Evolutionary conservation across 192 early-diverging fungal species (phyloP).

Genomic region (Coemansia sp.): DNA sequence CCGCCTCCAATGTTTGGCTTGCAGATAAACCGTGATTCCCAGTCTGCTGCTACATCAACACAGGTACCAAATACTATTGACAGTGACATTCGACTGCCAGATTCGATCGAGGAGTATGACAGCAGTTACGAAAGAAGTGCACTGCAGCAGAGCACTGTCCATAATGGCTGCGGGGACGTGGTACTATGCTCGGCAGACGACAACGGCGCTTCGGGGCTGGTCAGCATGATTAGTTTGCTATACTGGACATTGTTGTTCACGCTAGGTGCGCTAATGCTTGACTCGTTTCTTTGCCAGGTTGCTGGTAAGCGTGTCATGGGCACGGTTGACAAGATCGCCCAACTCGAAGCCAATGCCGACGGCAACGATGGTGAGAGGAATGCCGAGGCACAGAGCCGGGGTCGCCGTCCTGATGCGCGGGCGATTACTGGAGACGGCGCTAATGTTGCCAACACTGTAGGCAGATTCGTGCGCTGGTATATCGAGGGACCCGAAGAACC

Average conservation of each 20-base stretch:
- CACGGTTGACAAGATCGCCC: slow-evolving; percentile 45
- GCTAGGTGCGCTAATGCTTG: slow-evolving; percentile 54
- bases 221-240: slow-evolving; percentile 41
- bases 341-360: slow-evolving; percentile 11
- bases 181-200: neutral
- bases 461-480: slow-evolving; percentile 52
- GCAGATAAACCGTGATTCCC: neutral
- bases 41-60: neutral
- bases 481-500: slow-evolving; percentile 34
- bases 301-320: slow-evolving; percentile 58
- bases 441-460: slow-evolving; percentile 29
- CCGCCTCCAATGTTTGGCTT: neutral
- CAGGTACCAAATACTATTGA: neutral
- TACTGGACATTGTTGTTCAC: slow-evolving; percentile 58
- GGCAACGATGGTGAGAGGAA: slow-evolving; percentile 1
- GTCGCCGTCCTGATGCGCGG: neutral
- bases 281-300: slow-evolving; percentile 55
- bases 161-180: neutral
- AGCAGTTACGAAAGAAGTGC: slow-evolving; percentile 1
- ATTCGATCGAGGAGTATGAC: slow-evolving; percentile 24
- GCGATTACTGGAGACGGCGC: neutral
- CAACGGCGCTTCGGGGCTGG: slow-evolving; percentile 18
- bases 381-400: neutral
- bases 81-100: slow-evolving; percentile 11
- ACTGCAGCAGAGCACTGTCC: neutral